Base-by-base conservation (phyloP, 2,329 filamentous ascomycete genomes). In the Neofusicoccum cordaticola region DNA sequence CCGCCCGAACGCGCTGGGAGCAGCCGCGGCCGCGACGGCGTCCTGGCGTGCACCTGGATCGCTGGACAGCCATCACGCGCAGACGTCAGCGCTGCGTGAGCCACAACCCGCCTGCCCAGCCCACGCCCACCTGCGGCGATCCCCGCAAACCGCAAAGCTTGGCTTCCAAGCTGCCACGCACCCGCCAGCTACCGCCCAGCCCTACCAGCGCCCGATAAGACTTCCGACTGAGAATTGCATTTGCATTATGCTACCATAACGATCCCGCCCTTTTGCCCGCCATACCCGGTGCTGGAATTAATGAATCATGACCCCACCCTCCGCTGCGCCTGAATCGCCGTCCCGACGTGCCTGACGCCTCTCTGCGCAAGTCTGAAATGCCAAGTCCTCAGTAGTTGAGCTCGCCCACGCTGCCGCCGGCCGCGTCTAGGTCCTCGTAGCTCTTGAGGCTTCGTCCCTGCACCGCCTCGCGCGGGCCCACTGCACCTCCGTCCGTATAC, bases 381-480 rank as follows among this genome's bases (percentile, higher is more conserved):
- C 52, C 51, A 62, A 19, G 7, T 56, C 39, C 69, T 75, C 84
- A 98, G 75, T 98, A 98, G 78, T 98, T 96, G 72, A 98, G 81
- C 80, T 97, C 94, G 34, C 91, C 90, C 45, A 89, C 88, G 45
- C 89, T 91, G 60, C 77, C 77, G 44, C 78, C 79, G 60, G 80
- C 81, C n/a, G 96, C 94, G 80, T 99, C 95, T 27, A 99, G 82
- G 75, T 99, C 95, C 77, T 99, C 96, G 75, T 99, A 99, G 77
- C 92, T 97, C 84, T 96, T 97, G 69, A 99, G 81, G 67, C 91
- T 97, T 65, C 95, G 87, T 4, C 95, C 95, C 70, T 96, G 92
- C 0, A 96, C 93, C 11, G 95, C 94, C 78, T 98, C 93, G 19
- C 91, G 86, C 19, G 95, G 94, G 0, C 93, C 93, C 66, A 93